Evolutionary conservation across 208 protist species (phyloP), one percentile per base, ranked within the genome.

Genomic region (Trypanosomatidae sp.): DNA sequence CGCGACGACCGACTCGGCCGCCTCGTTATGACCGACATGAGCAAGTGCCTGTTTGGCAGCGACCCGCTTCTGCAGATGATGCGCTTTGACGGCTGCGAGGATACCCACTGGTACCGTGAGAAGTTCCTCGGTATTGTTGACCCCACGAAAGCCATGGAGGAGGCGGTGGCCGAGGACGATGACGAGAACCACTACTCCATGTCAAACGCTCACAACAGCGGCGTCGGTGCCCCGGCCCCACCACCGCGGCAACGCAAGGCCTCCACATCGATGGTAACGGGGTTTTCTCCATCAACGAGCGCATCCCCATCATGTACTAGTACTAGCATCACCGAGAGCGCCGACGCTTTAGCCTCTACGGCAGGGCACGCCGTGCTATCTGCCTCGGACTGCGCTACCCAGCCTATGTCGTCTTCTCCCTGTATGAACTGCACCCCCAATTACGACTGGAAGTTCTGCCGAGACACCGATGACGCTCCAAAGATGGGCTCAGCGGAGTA

Each of bases 11-110:
- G 56, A 22, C 66, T 77, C 39, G 85, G 82, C n/a, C 80, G 87
- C 1, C 66, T 96, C 46, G 85, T 95, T 66, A 91, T 96, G 88
- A 92, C 88, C 10, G 86, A 93, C 64, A 83, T 89, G 19, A 94
- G 90, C 81, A 95, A 95, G 67, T 72, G 74, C 7, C 82, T 96
- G 30, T 95, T 96, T 67, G 92, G 92, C 33, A 96, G 89, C 67
- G 85, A 93, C 52, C 89, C 91, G 43, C 81, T 92, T 25, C 66
- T 96, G 84, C 86, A 94, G 77, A 85, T 88, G 80, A 96, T 96
- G 85, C 81, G 87, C 58, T 94, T 94, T 60, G 88, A 92, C 62
- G 89, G 87, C 8, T 75, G 76, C 50, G 89, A 91, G 76, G 83
- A 89, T 73, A 85, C 79, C 30, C 73, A 85, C 55, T 86, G 83